Conservation (phyloP, 106 monocot genomes). For the Dendrobium catenatum region DNA sequence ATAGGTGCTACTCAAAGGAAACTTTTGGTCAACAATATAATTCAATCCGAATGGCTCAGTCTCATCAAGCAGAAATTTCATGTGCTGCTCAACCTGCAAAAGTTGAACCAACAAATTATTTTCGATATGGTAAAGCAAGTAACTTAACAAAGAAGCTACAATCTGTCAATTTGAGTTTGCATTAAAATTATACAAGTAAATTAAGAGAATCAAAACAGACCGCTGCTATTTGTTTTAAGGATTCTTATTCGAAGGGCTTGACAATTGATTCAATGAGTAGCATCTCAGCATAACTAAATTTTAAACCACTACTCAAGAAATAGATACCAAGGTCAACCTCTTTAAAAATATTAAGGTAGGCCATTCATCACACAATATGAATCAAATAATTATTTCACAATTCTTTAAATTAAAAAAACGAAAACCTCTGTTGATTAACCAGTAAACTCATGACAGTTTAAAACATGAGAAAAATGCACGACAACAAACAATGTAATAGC, state of each 20-base stretch:
- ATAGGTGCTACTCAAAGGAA: constrained; percentile 2
- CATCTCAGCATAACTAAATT: neutral
- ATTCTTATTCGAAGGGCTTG: neutral
- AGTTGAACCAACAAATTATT: neutral
- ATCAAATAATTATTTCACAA: too few species aligned
- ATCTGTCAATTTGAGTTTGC: neutral
- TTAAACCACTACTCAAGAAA: too few species aligned
- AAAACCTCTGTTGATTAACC: neutral
- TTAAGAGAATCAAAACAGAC: neutral
- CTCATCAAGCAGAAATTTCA: constrained; percentile 21
- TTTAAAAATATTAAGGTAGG: too few species aligned
- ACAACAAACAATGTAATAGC: neutral
- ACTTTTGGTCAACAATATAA: neutral
- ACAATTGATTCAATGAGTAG: neutral
- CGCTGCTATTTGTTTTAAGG: neutral
- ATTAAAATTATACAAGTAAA: neutral
- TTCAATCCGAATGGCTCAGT: neutral
- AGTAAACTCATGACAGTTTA: neutral
- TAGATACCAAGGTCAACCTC: too few species aligned
- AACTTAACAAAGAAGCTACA: neutral
- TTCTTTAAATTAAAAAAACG: too few species aligned
- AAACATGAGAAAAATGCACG: neutral
- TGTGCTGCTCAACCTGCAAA: constrained; percentile 23
- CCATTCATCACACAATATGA: too few species aligned
- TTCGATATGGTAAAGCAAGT: neutral